Base-by-base conservation (phyloP, 2,329 filamentous ascomycete species). In the Aspergillus fischeri region DNA sequence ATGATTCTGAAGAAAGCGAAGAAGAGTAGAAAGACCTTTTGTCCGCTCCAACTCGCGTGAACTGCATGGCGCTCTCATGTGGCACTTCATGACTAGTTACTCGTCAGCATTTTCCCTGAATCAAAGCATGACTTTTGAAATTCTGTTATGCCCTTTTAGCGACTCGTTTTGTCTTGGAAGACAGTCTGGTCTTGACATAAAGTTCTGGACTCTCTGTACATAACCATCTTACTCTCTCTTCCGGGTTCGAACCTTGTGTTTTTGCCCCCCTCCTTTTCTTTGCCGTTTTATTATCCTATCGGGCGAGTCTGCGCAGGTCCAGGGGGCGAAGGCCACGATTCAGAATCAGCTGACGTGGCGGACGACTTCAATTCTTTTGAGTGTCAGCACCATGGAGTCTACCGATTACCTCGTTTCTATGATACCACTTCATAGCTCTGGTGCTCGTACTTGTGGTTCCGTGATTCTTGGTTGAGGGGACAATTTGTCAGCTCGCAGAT, bases 1-100 rank as follows among this genome's bases (percentile, higher is more conserved):
- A 78, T 62, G 77, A 77, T 58, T 77, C 76, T 20, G 78, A 79
- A 56, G 78, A 80, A 67, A 80, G 78, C 58, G 78, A 80, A 61
- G 78, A 80, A 62, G 78, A 80, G 69, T 80, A 73, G n/a, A n/a
- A n/a, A n/a, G 68, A 63, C 61, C n/a, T 35, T 47, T 54, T 29
- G 45, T 44, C 48, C 35, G 10, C 49, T 42, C 51, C 11, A 47
- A 27, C 44, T 25, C 32, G 14, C 32, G 32, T 17, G 32, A 38
- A 38, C 32, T 17, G 17, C 32, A 38, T 17, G 32, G 3, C 5
- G 32, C 32, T 2, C 32, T 35, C 4, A 2, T 38, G 32, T 38
- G 32, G 32, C 32, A 38, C 14, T 38, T 17, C 32, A 32, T 56
- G 28, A 44, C 17, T 60, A 21, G 45, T 45, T 27, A 28, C 54